Evolutionary conservation across 2,329 filamentous ascomycete genomes (phyloP).

Genomic region (Fusarium sp.): DNA sequence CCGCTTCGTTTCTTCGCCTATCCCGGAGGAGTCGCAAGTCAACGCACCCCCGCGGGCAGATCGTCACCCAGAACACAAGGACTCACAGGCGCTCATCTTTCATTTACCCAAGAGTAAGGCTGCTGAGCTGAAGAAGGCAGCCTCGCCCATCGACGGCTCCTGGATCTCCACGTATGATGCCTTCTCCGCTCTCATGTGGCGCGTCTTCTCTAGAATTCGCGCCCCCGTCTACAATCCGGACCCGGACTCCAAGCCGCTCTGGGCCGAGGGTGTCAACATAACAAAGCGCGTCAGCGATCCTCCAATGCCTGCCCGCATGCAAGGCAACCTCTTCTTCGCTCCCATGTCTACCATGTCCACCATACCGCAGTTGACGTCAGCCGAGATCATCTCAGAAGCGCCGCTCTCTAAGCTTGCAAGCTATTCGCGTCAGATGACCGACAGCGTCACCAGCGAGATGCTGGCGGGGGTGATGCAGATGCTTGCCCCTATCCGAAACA

Average conservation of each 20-base stretch:
- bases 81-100: constrained; percentile 17
- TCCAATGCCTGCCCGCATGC: constrained; percentile 49
- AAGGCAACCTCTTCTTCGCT: constrained; percentile 51
- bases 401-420: constrained; percentile 51
- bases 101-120: constrained; percentile 21
- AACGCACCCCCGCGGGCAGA: constrained; percentile 10
- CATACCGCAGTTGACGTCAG: constrained; percentile 46
- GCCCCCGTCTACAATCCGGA: constrained; percentile 50
- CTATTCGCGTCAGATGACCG: constrained; percentile 53
- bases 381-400: constrained; percentile 51
- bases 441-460: constrained; percentile 48
- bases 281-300: constrained; percentile 49
- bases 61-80: constrained; percentile 11
- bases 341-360: constrained; percentile 41
- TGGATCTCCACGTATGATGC: constrained; percentile 61
- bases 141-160: constrained; percentile 11
- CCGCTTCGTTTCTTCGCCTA: constrained; percentile 41
- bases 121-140: constrained; percentile 13
- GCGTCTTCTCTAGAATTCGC: constrained; percentile 50
- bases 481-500: constrained; percentile 52
- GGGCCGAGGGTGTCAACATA: constrained; percentile 54
- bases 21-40: constrained; percentile 1
- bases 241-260: constrained; percentile 44
- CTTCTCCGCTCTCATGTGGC: constrained; percentile 56
- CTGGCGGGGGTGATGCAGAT: constrained; percentile 44